These are phyloP conservation scores for Trichophyton benhamiae DNA, from an alignment of 2,329 filamentous ascomycete genomes.

Conservation along the genomic window DNA sequence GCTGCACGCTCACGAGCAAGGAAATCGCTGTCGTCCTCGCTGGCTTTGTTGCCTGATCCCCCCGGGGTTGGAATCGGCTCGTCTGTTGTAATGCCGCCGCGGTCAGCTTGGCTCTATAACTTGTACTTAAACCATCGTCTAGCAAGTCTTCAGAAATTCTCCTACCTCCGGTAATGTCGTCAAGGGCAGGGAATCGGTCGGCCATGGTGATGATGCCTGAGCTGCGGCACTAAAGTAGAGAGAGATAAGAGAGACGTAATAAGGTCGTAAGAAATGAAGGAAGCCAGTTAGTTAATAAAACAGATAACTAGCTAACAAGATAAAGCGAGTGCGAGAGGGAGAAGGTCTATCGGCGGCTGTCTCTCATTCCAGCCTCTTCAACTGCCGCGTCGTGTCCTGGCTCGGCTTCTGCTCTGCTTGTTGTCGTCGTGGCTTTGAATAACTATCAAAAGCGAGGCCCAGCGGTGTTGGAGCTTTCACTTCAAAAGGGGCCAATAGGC, in stretches of 20 bases:
- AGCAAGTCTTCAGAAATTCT: neutral
- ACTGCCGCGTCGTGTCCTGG: neutral
- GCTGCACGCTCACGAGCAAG: conserved; percentile 79
- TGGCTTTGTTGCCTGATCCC: conserved; percentile 6
- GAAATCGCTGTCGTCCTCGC: conserved; percentile 61
- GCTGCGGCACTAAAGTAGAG: conserved; percentile 2
- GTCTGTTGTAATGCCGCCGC: conserved; percentile 15
- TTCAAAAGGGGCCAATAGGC: neutral
- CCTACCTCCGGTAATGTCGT: conserved; percentile 46
- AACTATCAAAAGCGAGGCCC: neutral
- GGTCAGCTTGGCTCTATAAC: neutral
- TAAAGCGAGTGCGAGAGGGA: neutral
- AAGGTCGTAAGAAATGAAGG: neutral
- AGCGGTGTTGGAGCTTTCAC: neutral
- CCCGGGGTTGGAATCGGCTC: conserved; percentile 18
- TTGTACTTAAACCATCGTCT: no score
- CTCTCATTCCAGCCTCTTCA: neutral
- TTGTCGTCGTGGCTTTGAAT: neutral
- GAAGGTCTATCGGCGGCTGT: neutral
- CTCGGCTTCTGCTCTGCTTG: neutral
- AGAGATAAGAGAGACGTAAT: conserved; percentile 6
- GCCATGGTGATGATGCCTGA: conserved; percentile 43
- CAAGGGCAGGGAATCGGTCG: conserved; percentile 65
- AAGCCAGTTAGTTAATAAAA: neutral
- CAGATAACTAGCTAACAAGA: neutral